Evolutionary conservation across 768 basidiomycete genomes (phyloP).

Genomic region (Boletus edulis): DNA sequence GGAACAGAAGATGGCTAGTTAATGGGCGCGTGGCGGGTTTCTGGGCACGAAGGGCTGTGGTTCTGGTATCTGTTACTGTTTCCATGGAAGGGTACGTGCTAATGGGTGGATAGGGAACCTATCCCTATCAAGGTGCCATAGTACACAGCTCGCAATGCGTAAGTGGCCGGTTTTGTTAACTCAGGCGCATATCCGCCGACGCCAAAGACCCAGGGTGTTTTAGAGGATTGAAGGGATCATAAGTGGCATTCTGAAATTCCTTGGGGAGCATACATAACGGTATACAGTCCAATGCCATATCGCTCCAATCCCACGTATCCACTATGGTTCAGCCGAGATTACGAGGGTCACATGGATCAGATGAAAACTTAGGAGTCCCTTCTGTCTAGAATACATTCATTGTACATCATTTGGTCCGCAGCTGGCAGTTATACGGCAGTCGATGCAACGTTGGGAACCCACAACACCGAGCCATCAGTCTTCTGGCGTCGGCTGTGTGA

Average conservation of each 20-base stretch:
- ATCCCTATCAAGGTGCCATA: constrained; percentile 3
- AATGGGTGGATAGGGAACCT: neutral
- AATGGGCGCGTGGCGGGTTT: constrained; percentile 29
- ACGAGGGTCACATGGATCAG: neutral
- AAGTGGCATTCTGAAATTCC: neutral
- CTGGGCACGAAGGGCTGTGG: constrained; percentile 29
- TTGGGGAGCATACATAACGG: neutral
- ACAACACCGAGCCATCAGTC: constrained; percentile 7
- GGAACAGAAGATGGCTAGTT: constrained; percentile 10
- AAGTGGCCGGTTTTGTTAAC: neutral
- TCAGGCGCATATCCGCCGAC: neutral
- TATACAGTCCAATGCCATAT: neutral
- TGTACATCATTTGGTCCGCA: neutral
- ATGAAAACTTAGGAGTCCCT: neutral
- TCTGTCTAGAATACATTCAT: neutral
- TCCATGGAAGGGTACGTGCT: neutral
- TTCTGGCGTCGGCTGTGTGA: constrained; percentile 23
- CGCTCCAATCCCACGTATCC: neutral
- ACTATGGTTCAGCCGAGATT: neutral
- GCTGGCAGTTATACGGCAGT: neutral
- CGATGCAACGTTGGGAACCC: neutral
- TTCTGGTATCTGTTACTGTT: neutral
- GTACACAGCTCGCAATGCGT: constrained; percentile 4
- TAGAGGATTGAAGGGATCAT: constrained; percentile 1
- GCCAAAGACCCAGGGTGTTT: too few species aligned